phyloP scores from a whole-genome alignment of 106 monocot genomes.

The Agapanthus africanus region DNA sequence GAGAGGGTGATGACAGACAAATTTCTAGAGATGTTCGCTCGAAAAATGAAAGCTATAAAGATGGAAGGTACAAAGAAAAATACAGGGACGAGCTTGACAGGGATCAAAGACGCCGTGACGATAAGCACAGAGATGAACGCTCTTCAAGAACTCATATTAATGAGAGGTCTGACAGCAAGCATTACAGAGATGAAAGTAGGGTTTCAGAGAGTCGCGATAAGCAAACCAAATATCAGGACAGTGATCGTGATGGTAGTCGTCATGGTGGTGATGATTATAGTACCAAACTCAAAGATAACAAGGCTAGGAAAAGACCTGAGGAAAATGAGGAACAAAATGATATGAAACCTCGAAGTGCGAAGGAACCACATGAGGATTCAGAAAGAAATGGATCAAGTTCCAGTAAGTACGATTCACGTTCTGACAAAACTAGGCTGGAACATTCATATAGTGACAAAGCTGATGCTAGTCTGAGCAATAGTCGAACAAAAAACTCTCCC shows the following conservation, averaged over 20 bases:
- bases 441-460: slow-evolving; percentile 16
- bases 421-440: slow-evolving; percentile 20
- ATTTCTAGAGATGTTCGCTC: slow-evolving; percentile 33
- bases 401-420: slow-evolving; percentile 14
- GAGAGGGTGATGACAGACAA: slow-evolving; percentile 36
- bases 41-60: slow-evolving; percentile 47
- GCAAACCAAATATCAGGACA: slow-evolving; percentile 44
- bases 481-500: slow-evolving; percentile 34
- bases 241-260: slow-evolving; percentile 36
- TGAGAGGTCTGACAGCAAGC: slow-evolving; percentile 46
- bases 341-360: slow-evolving; percentile 28
- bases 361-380: slow-evolving; percentile 27
- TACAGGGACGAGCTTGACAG: slow-evolving; percentile 39
- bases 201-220: slow-evolving; percentile 39
- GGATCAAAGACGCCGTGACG: slow-evolving; percentile 43
- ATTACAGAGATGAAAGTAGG: slow-evolving; percentile 31
- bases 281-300: slow-evolving; percentile 30
- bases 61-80: slow-evolving; percentile 43
- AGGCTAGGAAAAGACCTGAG: slow-evolving; percentile 56
- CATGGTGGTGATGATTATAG: slow-evolving; percentile 30
- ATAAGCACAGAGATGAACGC: slow-evolving; percentile 28
- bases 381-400: slow-evolving; percentile 27
- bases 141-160: slow-evolving; percentile 27
- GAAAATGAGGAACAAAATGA: slow-evolving; percentile 55
- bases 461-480: slow-evolving; percentile 29